These are phyloP conservation scores for Craterostigma plantagineum DNA, from an alignment of 257 asterid genomes.

Conservation along the genomic window DNA sequence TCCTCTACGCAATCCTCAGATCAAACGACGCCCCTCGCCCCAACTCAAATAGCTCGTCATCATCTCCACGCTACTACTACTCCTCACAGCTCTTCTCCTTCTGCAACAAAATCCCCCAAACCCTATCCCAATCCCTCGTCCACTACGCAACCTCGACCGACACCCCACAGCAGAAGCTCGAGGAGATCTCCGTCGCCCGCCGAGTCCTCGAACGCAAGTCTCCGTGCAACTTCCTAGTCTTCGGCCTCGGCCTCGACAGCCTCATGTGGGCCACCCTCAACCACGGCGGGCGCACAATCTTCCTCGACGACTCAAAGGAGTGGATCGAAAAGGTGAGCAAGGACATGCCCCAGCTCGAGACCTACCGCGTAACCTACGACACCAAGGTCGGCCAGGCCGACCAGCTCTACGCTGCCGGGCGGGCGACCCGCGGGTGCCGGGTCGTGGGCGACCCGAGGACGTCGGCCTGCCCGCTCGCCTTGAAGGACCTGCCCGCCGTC, in stretches of 20 bases:
- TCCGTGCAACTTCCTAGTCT: constrained; percentile 72
- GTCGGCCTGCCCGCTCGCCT: constrained; percentile 43
- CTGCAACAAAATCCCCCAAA: constrained; percentile 53
- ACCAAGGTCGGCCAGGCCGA: constrained; percentile 58
- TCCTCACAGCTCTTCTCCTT: constrained; percentile 5
- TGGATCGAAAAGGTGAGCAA: constrained; percentile 49
- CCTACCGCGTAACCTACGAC: constrained; percentile 50
- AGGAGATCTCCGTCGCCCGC: constrained; percentile 54
- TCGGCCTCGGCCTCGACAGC: constrained; percentile 79
- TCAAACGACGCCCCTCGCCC: constrained; percentile 17
- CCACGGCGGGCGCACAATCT: constrained; percentile 56
- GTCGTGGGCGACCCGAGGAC: constrained; percentile 47
- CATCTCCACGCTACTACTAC: constrained; percentile 9
- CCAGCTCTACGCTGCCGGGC: constrained; percentile 32
- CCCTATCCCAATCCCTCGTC: constrained; percentile 48
- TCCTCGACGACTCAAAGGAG: constrained; percentile 58
- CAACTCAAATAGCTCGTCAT: background rate
- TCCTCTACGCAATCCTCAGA: constrained; percentile 28
- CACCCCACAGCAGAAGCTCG: constrained; percentile 74
- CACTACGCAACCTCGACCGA: constrained; percentile 69
- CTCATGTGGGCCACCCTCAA: constrained; percentile 86
- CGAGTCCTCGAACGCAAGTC: constrained; percentile 43
- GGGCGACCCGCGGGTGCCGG: constrained; percentile 26
- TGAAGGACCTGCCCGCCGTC: constrained; percentile 40
- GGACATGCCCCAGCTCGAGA: constrained; percentile 40